These are phyloP conservation scores for Phaseolus coccineus DNA, from an alignment of 331 rosid genomes.

Conservation along the genomic window DNA sequence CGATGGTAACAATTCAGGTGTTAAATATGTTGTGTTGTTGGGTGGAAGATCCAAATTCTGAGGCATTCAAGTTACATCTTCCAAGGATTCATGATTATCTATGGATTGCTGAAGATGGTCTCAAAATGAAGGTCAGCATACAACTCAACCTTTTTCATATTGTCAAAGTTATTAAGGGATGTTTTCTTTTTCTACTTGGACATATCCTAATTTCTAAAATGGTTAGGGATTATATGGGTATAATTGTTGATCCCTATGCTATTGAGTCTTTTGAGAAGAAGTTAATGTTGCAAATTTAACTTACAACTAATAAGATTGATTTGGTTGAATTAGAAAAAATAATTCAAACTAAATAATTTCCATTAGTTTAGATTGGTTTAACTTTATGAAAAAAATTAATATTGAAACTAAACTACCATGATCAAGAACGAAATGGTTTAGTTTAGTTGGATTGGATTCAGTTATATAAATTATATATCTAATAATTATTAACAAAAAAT, in stretches of 20 bases:
- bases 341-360: too few species aligned
- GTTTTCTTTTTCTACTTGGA: conserved; percentile 35
- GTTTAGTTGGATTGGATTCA: too few species aligned
- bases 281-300: background rate
- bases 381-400: too few species aligned
- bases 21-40: conserved; percentile 94
- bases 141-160: conserved; percentile 42
- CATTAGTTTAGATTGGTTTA: too few species aligned
- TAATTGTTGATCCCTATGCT: conserved; percentile 4
- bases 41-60: conserved; percentile 90
- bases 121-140: conserved; percentile 84
- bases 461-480: too few species aligned
- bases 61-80: conserved; percentile 88
- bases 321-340: too few species aligned
- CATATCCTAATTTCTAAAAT: conserved; percentile 13
- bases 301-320: background rate
- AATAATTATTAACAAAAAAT: too few species aligned
- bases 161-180: conserved; percentile 31
- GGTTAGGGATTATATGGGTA: conserved; percentile 38
- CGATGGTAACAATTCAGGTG: conserved; percentile 58
- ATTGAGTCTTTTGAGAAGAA: background rate
- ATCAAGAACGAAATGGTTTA: too few species aligned
- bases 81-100: conserved; percentile 81
- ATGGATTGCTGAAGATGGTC: conserved; percentile 97
- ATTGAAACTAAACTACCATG: too few species aligned